phyloP scores from a whole-genome alignment of 2,329 filamentous ascomycete species.

The Stemphylium lycopersici region DNA sequence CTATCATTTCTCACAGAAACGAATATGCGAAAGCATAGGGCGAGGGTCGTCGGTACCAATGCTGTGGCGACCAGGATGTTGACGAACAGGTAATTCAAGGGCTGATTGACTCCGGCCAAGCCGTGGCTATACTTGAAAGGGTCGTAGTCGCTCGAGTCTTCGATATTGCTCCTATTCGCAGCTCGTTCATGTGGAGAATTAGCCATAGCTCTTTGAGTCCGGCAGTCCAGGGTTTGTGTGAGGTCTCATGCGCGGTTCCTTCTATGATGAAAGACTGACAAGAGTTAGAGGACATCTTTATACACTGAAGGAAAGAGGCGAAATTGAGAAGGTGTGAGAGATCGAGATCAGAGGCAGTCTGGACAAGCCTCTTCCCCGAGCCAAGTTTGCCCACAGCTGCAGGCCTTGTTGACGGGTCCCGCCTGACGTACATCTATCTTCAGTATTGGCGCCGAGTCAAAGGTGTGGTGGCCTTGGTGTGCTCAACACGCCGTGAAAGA shows the following conservation, averaged over 20 bases:
- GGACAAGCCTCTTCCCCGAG: not conserved
- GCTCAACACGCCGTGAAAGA: not conserved
- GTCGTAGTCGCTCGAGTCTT: constrained; percentile 16
- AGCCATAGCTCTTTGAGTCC: not conserved
- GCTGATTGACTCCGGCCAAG: constrained; percentile 53
- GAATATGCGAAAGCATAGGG: constrained; percentile 12
- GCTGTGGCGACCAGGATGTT: constrained; percentile 20
- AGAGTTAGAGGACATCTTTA: not conserved
- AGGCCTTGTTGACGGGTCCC: not conserved
- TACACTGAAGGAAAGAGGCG: not conserved
- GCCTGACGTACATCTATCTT: not conserved
- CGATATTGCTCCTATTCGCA: constrained; percentile 10
- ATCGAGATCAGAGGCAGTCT: not conserved
- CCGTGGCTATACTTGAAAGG: constrained; percentile 48
- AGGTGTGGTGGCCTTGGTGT: not conserved
- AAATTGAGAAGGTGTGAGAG: not conserved
- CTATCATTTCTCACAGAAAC: constrained; percentile 13
- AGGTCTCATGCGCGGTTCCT: not conserved
- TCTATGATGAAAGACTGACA: not conserved
- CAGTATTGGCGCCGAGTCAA: not conserved
- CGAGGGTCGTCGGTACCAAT: constrained; percentile 8
- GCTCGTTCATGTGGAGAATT: not conserved
- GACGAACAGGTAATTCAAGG: constrained; percentile 48
- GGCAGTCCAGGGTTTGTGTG: not conserved
- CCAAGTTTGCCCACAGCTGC: not conserved